Conservation (phyloP, 768 basidiomycete species). For the Lactifluus hygrophoroides region DNA sequence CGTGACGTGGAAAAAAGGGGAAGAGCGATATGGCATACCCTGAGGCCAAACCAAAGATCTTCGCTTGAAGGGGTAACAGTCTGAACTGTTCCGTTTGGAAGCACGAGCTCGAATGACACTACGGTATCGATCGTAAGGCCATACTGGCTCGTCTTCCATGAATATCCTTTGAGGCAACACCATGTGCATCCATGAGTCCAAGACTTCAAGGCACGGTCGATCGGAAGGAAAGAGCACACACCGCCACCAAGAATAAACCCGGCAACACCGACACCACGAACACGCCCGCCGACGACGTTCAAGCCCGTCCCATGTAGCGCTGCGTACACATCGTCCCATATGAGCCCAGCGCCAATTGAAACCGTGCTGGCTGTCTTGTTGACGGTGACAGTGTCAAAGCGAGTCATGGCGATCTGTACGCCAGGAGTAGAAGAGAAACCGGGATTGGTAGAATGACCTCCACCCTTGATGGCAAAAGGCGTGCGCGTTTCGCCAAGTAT, state of each 20-base stretch:
- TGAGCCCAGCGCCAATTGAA: constrained; percentile 21
- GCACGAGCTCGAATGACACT: constrained; percentile 19
- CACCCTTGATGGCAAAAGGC: background rate
- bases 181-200: background rate
- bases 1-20: background rate
- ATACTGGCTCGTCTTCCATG: constrained; percentile 16
- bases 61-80: constrained; percentile 4
- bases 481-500: background rate
- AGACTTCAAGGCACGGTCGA: background rate
- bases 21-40: background rate
- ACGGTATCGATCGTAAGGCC: constrained; percentile 21
- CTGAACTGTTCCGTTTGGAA: constrained; percentile 20
- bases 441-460: background rate
- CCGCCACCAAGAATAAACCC: constrained; percentile 25
- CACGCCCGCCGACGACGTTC: constrained; percentile 23
- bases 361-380: constrained; percentile 8
- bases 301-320: constrained; percentile 18
- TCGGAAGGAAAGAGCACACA: background rate
- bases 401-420: background rate
- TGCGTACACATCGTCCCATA: constrained; percentile 26
- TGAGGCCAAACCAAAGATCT: constrained; percentile 17
- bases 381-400: constrained; percentile 15
- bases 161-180: constrained; percentile 5
- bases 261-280: constrained; percentile 23
- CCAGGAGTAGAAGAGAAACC: background rate